phyloP scores from a whole-genome alignment of 495 filamentous ascomycete genomes.

The Podospora pseudocomata region DNA sequence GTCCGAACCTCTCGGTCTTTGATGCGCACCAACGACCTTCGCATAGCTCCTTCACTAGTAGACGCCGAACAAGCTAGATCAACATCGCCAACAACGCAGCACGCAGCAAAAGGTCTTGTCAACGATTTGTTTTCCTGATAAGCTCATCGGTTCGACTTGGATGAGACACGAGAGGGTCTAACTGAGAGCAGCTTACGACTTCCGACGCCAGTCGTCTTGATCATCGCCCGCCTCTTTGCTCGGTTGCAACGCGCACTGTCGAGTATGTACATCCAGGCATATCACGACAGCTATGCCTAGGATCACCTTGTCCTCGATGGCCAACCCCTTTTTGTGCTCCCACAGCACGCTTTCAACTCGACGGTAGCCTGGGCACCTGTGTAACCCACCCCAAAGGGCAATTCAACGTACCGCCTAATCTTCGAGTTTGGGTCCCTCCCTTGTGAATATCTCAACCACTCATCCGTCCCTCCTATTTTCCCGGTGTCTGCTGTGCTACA shows the following conservation, averaged over 20 bases:
- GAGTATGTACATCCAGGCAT: neutral
- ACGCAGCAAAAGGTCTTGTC: neutral
- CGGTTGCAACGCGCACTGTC: neutral
- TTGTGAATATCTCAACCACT: neutral
- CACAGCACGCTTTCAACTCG: neutral
- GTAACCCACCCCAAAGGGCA: conserved; percentile 3
- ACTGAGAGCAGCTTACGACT: too few species aligned
- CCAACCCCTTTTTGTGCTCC: neutral
- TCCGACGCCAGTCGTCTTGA: too few species aligned
- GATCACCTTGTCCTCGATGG: neutral
- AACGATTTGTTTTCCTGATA: neutral
- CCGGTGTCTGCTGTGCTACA: neutral
- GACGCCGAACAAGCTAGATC: neutral
- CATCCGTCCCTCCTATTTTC: neutral
- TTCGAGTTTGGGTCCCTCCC: neutral
- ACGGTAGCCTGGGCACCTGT: neutral
- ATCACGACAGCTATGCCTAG: neutral
- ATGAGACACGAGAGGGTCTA: too few species aligned
- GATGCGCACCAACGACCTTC: neutral
- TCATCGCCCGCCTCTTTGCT: neutral
- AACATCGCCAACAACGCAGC: neutral
- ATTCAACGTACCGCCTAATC: neutral
- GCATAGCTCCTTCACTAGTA: neutral
- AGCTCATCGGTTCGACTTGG: neutral
- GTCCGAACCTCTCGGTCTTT: neutral